Conservation (phyloP, 108 stramenopile genomes). For the Cyclostephanos tholiformis region DNA sequence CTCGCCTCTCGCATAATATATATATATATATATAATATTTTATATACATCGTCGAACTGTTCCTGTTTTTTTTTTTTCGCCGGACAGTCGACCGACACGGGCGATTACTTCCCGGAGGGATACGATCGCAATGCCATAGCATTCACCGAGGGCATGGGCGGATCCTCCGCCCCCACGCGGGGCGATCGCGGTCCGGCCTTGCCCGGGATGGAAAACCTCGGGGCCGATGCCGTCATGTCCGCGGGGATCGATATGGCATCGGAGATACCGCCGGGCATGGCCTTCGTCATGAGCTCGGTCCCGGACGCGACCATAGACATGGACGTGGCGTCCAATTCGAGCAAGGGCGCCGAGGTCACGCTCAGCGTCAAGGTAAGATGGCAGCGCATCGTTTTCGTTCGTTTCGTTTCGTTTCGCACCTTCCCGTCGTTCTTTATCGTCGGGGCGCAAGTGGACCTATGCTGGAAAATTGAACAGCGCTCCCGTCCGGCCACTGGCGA, state of each 20-base stretch:
- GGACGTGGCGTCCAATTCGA: constrained; percentile 59
- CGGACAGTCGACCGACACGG: constrained; percentile 68
- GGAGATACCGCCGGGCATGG: constrained; percentile 81
- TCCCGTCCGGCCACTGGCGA: too few species aligned
- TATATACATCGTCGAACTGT: too few species aligned
- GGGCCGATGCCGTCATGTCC: constrained; percentile 64
- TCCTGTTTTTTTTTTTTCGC: neutral
- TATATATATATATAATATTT: too few species aligned
- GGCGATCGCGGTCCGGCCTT: constrained; percentile 63
- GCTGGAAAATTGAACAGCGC: too few species aligned
- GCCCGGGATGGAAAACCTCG: constrained; percentile 84
- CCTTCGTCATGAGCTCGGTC: constrained; percentile 75
- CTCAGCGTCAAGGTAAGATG: constrained; percentile 60
- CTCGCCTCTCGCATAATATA: neutral
- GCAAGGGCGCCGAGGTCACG: constrained; percentile 45
- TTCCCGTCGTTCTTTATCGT: too few species aligned
- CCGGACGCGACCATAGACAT: constrained; percentile 67
- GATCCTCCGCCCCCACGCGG: constrained; percentile 42
- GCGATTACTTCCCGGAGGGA: constrained; percentile 86
- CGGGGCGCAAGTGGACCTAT: too few species aligned
- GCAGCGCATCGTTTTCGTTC: too few species aligned
- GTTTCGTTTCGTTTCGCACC: too few species aligned
- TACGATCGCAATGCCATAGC: constrained; percentile 66
- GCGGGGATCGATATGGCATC: constrained; percentile 67
- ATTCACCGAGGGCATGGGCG: constrained; percentile 74